Conservation (phyloP, 208 protist species). For the Novymonas esmeraldas region DNA sequence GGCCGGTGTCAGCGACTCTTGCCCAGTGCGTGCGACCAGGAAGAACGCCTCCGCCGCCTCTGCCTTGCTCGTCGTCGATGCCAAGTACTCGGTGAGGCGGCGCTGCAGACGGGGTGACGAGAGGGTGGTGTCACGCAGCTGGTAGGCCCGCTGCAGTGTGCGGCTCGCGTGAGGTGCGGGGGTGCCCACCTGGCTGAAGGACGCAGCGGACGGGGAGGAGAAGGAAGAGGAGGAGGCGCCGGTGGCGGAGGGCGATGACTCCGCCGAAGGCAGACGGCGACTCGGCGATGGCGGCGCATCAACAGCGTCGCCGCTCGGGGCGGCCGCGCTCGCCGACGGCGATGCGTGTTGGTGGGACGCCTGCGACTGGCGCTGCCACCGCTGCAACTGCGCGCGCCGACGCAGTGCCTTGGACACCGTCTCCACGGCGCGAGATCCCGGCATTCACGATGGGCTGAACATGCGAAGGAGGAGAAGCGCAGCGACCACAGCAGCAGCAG, state of each 20-base stretch:
- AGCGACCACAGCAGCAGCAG: not conserved
- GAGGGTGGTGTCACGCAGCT: constrained; percentile 12
- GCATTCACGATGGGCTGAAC: constrained; percentile 3
- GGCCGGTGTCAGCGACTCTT: constrained; percentile 18
- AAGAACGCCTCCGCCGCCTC: constrained; percentile 57
- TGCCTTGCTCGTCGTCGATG: constrained; percentile 31
- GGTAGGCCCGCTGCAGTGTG: constrained; percentile 23
- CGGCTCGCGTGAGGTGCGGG: not conserved
- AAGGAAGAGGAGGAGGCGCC: too few relatives aligned
- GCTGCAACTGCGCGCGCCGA: constrained; percentile 38
- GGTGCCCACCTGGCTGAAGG: too few relatives aligned
- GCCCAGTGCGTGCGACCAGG: constrained; percentile 29
- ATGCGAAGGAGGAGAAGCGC: not conserved
- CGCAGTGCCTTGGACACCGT: constrained; percentile 39
- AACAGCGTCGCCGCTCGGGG: too few relatives aligned
- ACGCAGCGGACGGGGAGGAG: too few relatives aligned
- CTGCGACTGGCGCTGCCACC: constrained; percentile 8
- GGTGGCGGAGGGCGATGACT: too few relatives aligned
- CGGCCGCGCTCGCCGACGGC: too few relatives aligned
- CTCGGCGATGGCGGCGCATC: too few relatives aligned
- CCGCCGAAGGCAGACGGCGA: not conserved
- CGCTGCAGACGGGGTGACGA: constrained; percentile 25
- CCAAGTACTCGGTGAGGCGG: constrained; percentile 30
- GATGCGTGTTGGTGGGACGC: too few relatives aligned
- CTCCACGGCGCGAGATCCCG: constrained; percentile 15